phyloP scores from a whole-genome alignment of 768 basidiomycete species.

The Tricholoma hemisulphureum region DNA sequence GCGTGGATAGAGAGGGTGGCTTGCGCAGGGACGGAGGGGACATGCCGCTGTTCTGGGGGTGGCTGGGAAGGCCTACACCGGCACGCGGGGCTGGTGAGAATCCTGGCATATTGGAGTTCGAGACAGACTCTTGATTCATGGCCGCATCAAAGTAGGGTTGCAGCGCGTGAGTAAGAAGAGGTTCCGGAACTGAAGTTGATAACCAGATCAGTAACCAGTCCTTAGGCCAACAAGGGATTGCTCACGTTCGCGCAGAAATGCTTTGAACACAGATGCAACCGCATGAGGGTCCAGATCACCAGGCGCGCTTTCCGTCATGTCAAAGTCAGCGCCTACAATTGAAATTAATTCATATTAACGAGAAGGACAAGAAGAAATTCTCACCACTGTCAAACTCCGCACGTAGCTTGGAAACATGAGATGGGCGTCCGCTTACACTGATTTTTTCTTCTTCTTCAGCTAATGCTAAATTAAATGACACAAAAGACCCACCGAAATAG shows the following conservation, averaged over 20 bases:
- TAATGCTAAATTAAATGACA: neutral
- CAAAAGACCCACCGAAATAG: constrained; percentile 67
- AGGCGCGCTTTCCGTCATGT: constrained; percentile 73
- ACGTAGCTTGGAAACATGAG: constrained; percentile 73
- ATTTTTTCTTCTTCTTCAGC: constrained; percentile 9
- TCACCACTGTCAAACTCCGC: constrained; percentile 79
- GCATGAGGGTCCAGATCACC: constrained; percentile 93
- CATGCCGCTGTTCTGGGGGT: constrained; percentile 27
- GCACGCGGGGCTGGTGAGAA: constrained; percentile 4
- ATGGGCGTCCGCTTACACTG: constrained; percentile 81
- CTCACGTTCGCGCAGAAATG: constrained; percentile 90
- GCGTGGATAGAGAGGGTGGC: constrained; percentile 76
- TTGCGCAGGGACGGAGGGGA: constrained; percentile 52
- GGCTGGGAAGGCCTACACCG: constrained; percentile 19
- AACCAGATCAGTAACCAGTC: constrained; percentile 1
- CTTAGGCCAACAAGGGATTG: constrained; percentile 15
- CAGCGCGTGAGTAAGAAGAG: constrained; percentile 73
- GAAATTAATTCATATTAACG: constrained; percentile 9
- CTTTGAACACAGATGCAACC: constrained; percentile 90
- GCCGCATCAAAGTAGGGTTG: constrained; percentile 78
- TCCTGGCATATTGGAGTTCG: constrained; percentile 26
- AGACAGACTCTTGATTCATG: constrained; percentile 53
- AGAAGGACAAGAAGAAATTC: neutral
- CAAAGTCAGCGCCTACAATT: constrained; percentile 78
- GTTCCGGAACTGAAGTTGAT: constrained; percentile 70